Conservation (phyloP, 805 yeast species). For the Starmerella tilneyi region DNA sequence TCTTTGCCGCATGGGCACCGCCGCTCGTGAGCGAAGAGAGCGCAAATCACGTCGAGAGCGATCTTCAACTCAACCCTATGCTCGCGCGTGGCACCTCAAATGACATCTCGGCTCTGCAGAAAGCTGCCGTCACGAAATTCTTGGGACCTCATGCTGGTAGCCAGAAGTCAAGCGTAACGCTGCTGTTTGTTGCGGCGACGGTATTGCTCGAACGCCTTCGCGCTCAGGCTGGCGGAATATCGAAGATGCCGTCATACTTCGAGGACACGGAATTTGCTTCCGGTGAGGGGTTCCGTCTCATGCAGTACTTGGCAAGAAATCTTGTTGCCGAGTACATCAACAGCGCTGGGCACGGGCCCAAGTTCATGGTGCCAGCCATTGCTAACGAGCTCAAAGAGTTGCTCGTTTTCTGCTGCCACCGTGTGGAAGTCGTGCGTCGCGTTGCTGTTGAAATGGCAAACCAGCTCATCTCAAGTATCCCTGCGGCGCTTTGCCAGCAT, state of each 20-base stretch:
- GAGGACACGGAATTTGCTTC: slow-evolving; percentile 73
- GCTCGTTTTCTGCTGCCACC: slow-evolving; percentile 64
- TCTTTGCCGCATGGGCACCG: slow-evolving; percentile 79
- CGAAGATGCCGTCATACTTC: slow-evolving; percentile 64
- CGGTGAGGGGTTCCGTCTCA: slow-evolving; percentile 55
- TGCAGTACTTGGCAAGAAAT: slow-evolving; percentile 54
- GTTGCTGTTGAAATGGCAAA: slow-evolving; percentile 74
- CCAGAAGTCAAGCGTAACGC: slow-evolving; percentile 32
- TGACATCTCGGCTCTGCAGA: slow-evolving; percentile 32
- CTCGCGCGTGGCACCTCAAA: slow-evolving; percentile 67
- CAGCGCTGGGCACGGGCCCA: slow-evolving; percentile 10
- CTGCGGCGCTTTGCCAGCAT: slow-evolving; percentile 69
- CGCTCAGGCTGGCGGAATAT: slow-evolving; percentile 69
- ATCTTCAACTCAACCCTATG: slow-evolving; percentile 83
- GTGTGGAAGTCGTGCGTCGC: slow-evolving; percentile 61
- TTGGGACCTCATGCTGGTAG: background rate
- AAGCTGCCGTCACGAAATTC: slow-evolving; percentile 5
- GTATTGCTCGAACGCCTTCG: slow-evolving; percentile 69
- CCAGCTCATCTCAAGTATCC: slow-evolving; percentile 50
- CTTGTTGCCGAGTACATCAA: slow-evolving; percentile 44
- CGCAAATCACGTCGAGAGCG: slow-evolving; percentile 77
- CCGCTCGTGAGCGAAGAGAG: slow-evolving; percentile 75
- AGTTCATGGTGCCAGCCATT: slow-evolving; percentile 4
- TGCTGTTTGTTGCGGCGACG: slow-evolving; percentile 80
- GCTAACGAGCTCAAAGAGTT: slow-evolving; percentile 51